phyloP scores from a whole-genome alignment of 257 asterid genomes.

The Plantago ovata region DNA sequence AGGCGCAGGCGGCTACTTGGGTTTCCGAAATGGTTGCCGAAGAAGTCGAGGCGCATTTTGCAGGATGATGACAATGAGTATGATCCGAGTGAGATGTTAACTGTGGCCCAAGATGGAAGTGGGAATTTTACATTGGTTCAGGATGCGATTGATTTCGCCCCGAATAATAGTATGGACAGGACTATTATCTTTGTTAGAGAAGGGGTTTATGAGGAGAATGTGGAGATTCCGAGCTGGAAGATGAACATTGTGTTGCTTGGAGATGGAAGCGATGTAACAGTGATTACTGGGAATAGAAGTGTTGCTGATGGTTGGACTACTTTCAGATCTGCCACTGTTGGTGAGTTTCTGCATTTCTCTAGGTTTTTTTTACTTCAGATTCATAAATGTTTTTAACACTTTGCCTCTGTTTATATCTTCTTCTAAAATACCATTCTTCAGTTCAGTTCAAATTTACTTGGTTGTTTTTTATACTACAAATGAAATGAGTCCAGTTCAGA shows the following conservation, averaged over 20 bases:
- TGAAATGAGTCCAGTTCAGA: too few species aligned
- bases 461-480: too few species aligned
- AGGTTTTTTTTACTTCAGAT: neutral
- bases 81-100: constrained; percentile 34
- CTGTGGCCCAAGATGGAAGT: constrained; percentile 74
- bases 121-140: constrained; percentile 56
- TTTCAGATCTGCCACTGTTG: constrained; percentile 87
- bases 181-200: constrained; percentile 41
- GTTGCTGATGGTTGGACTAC: constrained; percentile 88
- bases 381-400: too few species aligned
- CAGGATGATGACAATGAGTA: constrained; percentile 42
- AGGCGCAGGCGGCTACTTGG: constrained; percentile 62
- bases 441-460: too few species aligned
- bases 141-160: constrained; percentile 64
- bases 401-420: too few species aligned
- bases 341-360: constrained; percentile 29
- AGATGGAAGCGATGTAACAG: constrained; percentile 67
- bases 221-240: constrained; percentile 76
- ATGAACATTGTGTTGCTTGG: constrained; percentile 74
- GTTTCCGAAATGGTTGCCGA: constrained; percentile 57
- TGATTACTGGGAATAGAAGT: constrained; percentile 52
- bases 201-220: constrained; percentile 77
- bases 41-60: constrained; percentile 38
- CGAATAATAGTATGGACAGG: constrained; percentile 59
- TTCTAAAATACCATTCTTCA: too few species aligned